phyloP scores from a whole-genome alignment of 306 rosid species.

The Mucuna pruriens region DNA sequence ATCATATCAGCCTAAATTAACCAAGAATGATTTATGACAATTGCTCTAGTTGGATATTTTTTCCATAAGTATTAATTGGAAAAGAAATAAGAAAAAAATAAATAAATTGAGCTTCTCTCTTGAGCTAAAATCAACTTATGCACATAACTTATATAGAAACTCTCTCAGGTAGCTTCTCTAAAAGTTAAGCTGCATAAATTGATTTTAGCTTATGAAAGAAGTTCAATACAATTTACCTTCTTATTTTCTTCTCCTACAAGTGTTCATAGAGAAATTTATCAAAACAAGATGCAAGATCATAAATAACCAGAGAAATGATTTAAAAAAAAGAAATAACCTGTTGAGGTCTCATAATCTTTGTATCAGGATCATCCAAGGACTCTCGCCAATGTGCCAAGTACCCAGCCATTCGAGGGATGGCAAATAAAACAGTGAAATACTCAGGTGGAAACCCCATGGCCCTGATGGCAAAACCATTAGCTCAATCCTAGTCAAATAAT shows the following conservation, averaged over 20 bases:
- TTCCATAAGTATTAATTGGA: no score
- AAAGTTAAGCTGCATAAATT: no score
- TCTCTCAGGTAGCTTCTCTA: no score
- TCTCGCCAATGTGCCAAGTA: constrained; percentile 95
- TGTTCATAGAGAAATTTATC: no score
- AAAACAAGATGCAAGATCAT: constrained; percentile 25
- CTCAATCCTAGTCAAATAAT: constrained; percentile 13
- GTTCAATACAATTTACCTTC: no score
- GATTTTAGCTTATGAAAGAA: no score
- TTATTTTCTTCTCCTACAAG: no score
- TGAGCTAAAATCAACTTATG: no score
- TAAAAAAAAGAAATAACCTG: constrained; percentile 59
- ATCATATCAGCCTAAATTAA: background rate
- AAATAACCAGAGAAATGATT: background rate
- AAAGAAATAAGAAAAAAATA: no score
- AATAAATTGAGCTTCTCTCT: no score
- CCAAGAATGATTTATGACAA: constrained; percentile 6
- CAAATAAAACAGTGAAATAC: constrained; percentile 83
- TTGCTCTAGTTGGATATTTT: no score
- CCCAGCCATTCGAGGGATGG: constrained; percentile 97
- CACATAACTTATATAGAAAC: no score
- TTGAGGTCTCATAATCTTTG: constrained; percentile 91
- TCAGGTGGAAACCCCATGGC: constrained; percentile 95
- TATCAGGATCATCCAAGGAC: constrained; percentile 92
- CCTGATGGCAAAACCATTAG: constrained; percentile 53